Percentiles rank a stretch among this genome's conserved stretches.
Conservation (phyloP, 1,139 yeast species). For the Saccharomyces pastorianus region DNA sequence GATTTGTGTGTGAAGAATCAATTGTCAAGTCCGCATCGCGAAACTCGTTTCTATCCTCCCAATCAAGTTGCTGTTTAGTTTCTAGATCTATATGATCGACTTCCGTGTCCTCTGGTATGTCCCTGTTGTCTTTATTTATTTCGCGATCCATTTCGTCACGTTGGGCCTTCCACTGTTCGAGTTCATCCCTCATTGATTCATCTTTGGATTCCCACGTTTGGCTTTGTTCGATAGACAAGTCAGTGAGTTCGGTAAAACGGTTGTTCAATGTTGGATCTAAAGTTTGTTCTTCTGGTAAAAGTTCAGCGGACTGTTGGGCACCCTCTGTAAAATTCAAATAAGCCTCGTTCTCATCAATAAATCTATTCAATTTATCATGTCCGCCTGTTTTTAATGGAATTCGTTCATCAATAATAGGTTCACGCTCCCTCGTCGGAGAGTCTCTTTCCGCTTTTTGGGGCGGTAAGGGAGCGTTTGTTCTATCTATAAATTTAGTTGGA, state of each 20-base stretch:
- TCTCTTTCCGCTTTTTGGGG: background rate
- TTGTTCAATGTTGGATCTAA: slow-evolving; percentile 12
- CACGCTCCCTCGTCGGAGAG: background rate
- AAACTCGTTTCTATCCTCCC: background rate
- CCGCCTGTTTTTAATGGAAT: background rate
- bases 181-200: slow-evolving; percentile 8
- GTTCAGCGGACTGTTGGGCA: slow-evolving; percentile 6
- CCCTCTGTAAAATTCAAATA: slow-evolving; percentile 24
- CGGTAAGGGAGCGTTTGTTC: slow-evolving; percentile 1
- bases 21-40: slow-evolving; percentile 1
- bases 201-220: slow-evolving; percentile 5
- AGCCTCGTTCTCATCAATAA: slow-evolving; percentile 21
- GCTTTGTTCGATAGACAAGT: slow-evolving; percentile 15
- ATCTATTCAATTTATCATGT: slow-evolving; percentile 18
- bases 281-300: slow-evolving; percentile 6
- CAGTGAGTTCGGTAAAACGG: slow-evolving; percentile 8
- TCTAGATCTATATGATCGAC: slow-evolving; percentile 5
- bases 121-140: slow-evolving; percentile 8
- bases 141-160: slow-evolving; percentile 19
- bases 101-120: slow-evolving; percentile 3
- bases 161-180: slow-evolving; percentile 6
- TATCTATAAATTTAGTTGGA: slow-evolving; percentile 2
- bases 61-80: slow-evolving; percentile 1
- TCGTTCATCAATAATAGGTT: background rate
- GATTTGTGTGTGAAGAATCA: slow-evolving; percentile 18